Conservation (phyloP, 495 filamentous ascomycete genomes). For the Gamarada debralockiae region DNA sequence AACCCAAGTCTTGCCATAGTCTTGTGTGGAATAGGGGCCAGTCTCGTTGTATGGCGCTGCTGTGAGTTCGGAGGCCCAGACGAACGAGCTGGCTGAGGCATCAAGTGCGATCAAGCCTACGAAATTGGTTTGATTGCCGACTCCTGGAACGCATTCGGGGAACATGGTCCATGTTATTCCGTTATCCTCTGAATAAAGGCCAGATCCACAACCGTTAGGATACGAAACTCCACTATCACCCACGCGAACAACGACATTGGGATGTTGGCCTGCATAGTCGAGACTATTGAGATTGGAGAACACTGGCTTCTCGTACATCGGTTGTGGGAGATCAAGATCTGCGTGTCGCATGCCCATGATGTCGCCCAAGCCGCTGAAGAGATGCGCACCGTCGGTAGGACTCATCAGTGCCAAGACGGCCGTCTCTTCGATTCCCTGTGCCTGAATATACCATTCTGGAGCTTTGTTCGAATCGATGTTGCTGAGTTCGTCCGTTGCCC, state of each 20-base stretch:
- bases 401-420: constrained; percentile 6
- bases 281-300: constrained; percentile 8
- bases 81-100: constrained; percentile 5
- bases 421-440: constrained; percentile 9
- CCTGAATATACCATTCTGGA: constrained; percentile 8
- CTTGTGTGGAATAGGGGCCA: constrained; percentile 4
- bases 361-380: constrained; percentile 5
- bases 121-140: not conserved
- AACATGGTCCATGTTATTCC: constrained; percentile 1
- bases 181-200: not conserved
- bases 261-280: constrained; percentile 4
- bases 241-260: constrained; percentile 1
- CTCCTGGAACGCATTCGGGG: constrained; percentile 1
- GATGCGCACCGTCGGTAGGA: constrained; percentile 6
- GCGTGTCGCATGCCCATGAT: constrained; percentile 7
- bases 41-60: constrained; percentile 2
- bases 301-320: not conserved
- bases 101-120: constrained; percentile 3
- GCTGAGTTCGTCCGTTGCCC: constrained; percentile 1
- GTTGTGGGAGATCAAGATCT: not conserved
- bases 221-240: constrained; percentile 4
- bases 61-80: constrained; percentile 1
- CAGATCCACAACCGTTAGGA: constrained; percentile 7
- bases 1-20: constrained; percentile 4
- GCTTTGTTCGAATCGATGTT: constrained; percentile 1